Evolutionary conservation across 768 basidiomycete genomes (phyloP).

Genomic region (Mycena polygramma): DNA sequence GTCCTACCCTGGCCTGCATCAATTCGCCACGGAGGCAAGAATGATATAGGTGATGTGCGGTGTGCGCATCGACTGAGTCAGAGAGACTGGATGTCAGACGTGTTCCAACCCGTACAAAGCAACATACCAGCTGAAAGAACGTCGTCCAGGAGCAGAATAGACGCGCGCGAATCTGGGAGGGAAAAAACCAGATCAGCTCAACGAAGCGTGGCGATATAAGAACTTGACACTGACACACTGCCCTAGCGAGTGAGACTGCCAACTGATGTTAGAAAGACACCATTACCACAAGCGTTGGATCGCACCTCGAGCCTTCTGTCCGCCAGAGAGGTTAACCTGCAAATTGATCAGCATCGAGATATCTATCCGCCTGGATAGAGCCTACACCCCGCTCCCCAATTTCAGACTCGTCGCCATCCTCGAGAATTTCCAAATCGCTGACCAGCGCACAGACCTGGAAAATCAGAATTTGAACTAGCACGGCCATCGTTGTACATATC

Average conservation of each 20-base stretch:
- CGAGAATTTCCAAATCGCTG: slow-evolving; percentile 83
- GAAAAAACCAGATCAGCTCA: no score
- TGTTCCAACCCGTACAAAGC: neutral
- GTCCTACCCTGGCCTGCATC: slow-evolving; percentile 87
- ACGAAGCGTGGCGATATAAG: no score
- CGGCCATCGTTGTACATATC: slow-evolving; percentile 54
- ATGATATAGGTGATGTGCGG: slow-evolving; percentile 55
- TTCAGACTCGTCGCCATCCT: slow-evolving; percentile 90
- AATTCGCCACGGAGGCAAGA: slow-evolving; percentile 88
- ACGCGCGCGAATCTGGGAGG: neutral
- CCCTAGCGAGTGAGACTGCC: slow-evolving; percentile 81
- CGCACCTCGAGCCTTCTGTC: slow-evolving; percentile 76
- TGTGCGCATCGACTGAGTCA: slow-evolving; percentile 12
- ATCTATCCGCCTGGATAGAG: slow-evolving; percentile 40
- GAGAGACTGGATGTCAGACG: neutral
- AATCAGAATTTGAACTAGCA: neutral
- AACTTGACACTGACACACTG: slow-evolving; percentile 63
- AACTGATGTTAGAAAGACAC: neutral
- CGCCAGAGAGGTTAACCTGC: slow-evolving; percentile 68
- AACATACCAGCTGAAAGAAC: neutral
- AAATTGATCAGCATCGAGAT: slow-evolving; percentile 45
- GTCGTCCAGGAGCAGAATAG: neutral
- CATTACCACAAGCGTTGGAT: neutral
- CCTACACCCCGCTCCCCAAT: slow-evolving; percentile 89
- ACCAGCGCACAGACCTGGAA: slow-evolving; percentile 72